Evolutionary conservation across 352 stramenopile genomes (phyloP), one percentile per base, ranked within the genome.

Genomic region (Phytophthora constricta): DNA sequence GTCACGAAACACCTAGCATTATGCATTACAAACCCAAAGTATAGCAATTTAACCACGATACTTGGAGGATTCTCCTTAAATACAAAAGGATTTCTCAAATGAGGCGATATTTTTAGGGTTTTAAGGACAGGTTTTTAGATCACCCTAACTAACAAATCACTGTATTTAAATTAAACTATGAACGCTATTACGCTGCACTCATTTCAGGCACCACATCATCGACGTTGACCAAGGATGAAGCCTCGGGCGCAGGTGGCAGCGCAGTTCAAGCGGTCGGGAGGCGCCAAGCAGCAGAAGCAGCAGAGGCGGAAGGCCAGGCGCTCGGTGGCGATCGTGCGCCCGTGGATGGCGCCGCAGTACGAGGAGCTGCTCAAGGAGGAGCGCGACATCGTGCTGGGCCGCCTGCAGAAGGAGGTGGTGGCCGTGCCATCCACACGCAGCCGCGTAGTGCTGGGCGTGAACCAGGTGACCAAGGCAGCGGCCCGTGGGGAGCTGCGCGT

Each of bases 361-460:
- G 64, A 80, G 34, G 82, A 90, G 60, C 67, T 94, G 16, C 5
- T 72, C 7, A 90, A 90, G 58, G 86, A 94, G 46, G 82, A 90
- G 28, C 84, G 84, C 43, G 86, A 92, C 50, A 94, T 94, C 41
- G 84, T 94, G 52, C 62, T 94, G n/a, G 82, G 87, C 49, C 80
- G 84, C 16, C 67, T 94, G 52, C 56, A 79, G 48, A 91, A 89
- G 56, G 86, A 94, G 59, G 73, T 94, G 22, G 64, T 46, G 16
- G 47, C 64, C 33, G 49, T 72, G 5, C 23, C 59, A 1, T 16
- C 65, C 23, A 65, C 76, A 26, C 56, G 58, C 47, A 54, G 27
- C 55, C 77, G 75, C 16, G 64, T 84, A 5, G 72, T 87, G 16
- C 60, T 65, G 19, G 86, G 86, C 17, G 73, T 88, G 34, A 94